Evolutionary conservation across 305 asterid species (phyloP).

Genomic region (Fraxinus velutina): DNA sequence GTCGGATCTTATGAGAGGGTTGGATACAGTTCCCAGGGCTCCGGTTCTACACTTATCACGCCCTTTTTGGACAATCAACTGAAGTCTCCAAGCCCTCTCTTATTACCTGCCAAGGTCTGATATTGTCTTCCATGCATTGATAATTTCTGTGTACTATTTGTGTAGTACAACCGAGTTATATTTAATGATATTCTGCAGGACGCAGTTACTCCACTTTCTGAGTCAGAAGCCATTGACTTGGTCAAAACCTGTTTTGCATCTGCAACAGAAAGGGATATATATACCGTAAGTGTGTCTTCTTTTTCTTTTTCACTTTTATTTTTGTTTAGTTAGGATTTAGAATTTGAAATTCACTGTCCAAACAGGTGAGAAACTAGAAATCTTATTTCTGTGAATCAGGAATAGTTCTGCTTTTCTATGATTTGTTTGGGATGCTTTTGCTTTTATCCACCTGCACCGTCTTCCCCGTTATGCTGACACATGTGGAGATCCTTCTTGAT

Average conservation of each 20-base stretch:
- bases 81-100: conserved; percentile 84
- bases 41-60: conserved; percentile 82
- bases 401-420: not conserved
- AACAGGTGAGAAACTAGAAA: not conserved
- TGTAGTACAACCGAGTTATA: not conserved
- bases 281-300: conserved; percentile 55
- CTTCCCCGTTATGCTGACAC: not conserved
- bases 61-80: conserved; percentile 92
- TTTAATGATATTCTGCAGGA: conserved; percentile 42
- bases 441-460: not conserved
- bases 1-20: conserved; percentile 98
- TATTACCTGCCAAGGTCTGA: conserved; percentile 68
- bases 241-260: conserved; percentile 92
- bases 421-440: not conserved
- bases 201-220: conserved; percentile 88
- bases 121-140: not conserved
- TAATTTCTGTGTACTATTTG: not conserved
- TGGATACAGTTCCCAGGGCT: conserved; percentile 97
- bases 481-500: not conserved
- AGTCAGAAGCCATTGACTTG: conserved; percentile 87
- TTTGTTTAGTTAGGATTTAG: conserved; percentile 8
- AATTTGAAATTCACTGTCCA: conserved; percentile 1
- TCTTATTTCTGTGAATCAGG: not conserved
- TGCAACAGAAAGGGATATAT: conserved; percentile 94
- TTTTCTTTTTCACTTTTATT: not conserved